Base-by-base conservation (phyloP, 2,329 filamentous ascomycete genomes). In the Orbilia oligospora region DNA sequence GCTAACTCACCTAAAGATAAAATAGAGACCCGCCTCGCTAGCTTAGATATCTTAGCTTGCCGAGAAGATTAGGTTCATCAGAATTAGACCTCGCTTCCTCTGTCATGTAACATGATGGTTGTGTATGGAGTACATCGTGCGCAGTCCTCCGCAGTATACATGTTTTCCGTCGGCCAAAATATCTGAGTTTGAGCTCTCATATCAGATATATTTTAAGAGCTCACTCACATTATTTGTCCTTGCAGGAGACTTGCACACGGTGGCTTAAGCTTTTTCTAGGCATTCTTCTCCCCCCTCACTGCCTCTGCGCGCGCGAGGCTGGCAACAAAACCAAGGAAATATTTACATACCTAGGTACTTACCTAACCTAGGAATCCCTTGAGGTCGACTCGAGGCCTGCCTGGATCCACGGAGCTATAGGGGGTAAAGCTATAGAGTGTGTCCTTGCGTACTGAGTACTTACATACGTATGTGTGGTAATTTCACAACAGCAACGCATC, bases 251-350 rank as follows among this genome's bases (percentile, higher is more conserved):
- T 22, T 5, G 30, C 30, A 41, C 18, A 58, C 14, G 33, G 51
- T 55, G 30, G 53, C 30, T 38, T 58, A 41, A 58, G 30, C 53
- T 58, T 58, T 58, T 58, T 5, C 53, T 58, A 18, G 53, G 53
- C 30, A 18, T 30, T 36, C 33, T 58, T 58, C 27, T 22, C 30
- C 33, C 16, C n/a, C 10, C n/a, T 58, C 30, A 41, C 53, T 16
- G 33, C 18, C 33, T 58, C n/a, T n/a, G n/a, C n/a, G 27, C 27
- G 27, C 27, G 18, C 53, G 24, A 38, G 53, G 53, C 33, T 58
- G 33, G 30, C n/a, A n/a, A 36, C 30, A 36, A 8, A 12, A 16
- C 49, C 14, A 30, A 30, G 9, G 6, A 3, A 36, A 46, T 46
- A 16, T 14, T 12, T 16, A n/a, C 14, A n/a, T n/a, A n/a, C n/a